phyloP scores from a whole-genome alignment of 1,284 basidiomycete species.

The Takashimella koratensis region DNA sequence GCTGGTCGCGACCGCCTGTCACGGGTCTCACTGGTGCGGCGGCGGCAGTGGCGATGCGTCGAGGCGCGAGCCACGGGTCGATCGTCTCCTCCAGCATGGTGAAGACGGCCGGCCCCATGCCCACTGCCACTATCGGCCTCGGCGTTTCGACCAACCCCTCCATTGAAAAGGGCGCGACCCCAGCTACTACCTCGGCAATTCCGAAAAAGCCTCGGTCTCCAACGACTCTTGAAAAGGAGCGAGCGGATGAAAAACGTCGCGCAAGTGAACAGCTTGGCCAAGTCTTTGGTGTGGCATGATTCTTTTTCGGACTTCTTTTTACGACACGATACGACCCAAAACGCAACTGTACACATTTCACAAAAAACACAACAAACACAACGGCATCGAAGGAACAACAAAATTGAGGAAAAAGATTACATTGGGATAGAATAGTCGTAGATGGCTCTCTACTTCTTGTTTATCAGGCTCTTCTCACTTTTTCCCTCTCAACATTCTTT shows the following conservation, averaged over 20 bases:
- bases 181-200: not conserved
- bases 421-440: not conserved
- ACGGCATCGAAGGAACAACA: not conserved
- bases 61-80: not conserved
- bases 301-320: not conserved
- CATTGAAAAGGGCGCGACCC: not conserved
- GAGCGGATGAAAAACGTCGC: conserved; percentile 13
- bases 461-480: not conserved
- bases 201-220: conserved; percentile 5
- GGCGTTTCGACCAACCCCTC: conserved; percentile 3
- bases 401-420: not conserved
- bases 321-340: not conserved
- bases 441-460: not conserved
- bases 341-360: not conserved
- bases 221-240: conserved; percentile 9
- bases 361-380: not conserved
- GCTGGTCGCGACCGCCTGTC: conserved; percentile 18
- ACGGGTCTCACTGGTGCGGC: conserved; percentile 6
- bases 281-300: conserved; percentile 24
- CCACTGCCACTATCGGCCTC: not conserved
- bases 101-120: not conserved
- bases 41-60: conserved; percentile 10
- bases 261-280: conserved; percentile 21
- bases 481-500: too few relatives aligned
- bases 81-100: not conserved